Evolutionary conservation across 1,139 yeast species (phyloP).

Genomic region (Zygoascus meyerae): DNA sequence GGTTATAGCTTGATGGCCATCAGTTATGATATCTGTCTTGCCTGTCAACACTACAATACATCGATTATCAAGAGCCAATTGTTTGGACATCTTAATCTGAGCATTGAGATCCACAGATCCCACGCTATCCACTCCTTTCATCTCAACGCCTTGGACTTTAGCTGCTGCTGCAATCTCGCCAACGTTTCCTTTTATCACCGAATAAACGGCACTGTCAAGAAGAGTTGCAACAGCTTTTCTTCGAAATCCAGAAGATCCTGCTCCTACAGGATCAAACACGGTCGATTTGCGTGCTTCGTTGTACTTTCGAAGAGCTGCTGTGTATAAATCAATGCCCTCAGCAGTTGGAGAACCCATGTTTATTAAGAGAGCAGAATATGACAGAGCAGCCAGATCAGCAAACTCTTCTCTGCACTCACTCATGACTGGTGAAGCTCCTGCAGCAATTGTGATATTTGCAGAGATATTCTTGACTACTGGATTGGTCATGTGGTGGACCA

Average conservation of each 20-base stretch:
- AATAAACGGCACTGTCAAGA: conserved; percentile 51
- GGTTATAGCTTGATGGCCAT: conserved; percentile 34
- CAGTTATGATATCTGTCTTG: conserved; percentile 43
- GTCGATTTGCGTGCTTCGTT: conserved; percentile 55
- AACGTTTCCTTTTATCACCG: conserved; percentile 79
- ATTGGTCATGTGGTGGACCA: conserved; percentile 86
- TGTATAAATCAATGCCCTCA: conserved; percentile 41
- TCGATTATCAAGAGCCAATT: conserved; percentile 51
- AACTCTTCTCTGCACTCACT: conserved; percentile 71
- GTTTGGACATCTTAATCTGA: conserved; percentile 34
- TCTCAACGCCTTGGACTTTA: conserved; percentile 35
- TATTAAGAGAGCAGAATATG: conserved; percentile 52
- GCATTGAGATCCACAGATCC: conserved; percentile 31
- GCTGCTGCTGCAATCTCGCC: conserved; percentile 66
- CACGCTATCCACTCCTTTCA: conserved; percentile 54
- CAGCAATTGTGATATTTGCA: conserved; percentile 82
- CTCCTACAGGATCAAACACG: conserved; percentile 88
- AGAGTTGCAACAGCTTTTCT: conserved; percentile 43
- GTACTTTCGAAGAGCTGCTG: conserved; percentile 53
- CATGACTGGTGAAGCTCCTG: conserved; percentile 90
- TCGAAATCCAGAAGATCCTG: conserved; percentile 71
- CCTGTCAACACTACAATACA: conserved; percentile 75
- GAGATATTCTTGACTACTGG: conserved; percentile 84
- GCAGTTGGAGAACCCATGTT: conserved; percentile 72
- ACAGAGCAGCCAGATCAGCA: conserved; percentile 54